Evolutionary conservation across 805 yeast species (phyloP).

Genomic region (Barnettozyma sp.): DNA sequence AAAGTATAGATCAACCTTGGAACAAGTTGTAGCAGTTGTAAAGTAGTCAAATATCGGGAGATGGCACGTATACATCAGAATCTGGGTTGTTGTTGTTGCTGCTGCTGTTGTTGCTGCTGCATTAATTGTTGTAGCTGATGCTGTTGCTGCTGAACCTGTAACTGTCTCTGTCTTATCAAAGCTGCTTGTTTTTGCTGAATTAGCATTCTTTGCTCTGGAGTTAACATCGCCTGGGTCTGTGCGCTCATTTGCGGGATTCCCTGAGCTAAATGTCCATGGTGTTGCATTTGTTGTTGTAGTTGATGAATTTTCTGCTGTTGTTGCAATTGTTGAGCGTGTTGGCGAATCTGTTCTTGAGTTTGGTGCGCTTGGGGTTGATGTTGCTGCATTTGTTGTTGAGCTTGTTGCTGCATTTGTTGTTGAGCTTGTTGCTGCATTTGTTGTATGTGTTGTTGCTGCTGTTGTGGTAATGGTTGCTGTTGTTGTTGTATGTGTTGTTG

Average conservation of each 20-base stretch:
- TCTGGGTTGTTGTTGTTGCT: conserved; percentile 4
- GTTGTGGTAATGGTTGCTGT: conserved; percentile 1
- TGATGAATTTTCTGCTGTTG: conserved; percentile 2
- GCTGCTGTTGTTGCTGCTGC: conserved; percentile 6
- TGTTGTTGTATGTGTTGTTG: conserved; percentile 10
- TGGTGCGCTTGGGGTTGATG: conserved; percentile 13
- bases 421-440: conserved; percentile 15
- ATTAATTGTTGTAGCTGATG: conserved; percentile 5
- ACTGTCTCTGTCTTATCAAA: conserved; percentile 5
- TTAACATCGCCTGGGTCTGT: conserved; percentile 6
- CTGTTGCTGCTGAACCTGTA: conserved; percentile 5
- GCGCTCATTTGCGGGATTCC: conserved; percentile 2
- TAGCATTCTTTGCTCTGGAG: conserved; percentile 10
- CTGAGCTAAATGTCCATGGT: neutral
- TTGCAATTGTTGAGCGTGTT: conserved; percentile 22
- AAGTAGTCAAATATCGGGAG: too few species aligned
- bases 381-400: conserved; percentile 11
- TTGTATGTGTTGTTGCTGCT: conserved; percentile 9
- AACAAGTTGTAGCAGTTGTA: too few species aligned
- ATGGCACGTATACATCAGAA: too few species aligned
- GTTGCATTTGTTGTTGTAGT: neutral
- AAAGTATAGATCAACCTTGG: too few species aligned
- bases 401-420: conserved; percentile 11
- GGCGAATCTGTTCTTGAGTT: conserved; percentile 16
- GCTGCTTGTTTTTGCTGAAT: conserved; percentile 8